Base-by-base conservation (phyloP, 768 basidiomycete species). In the Pleurotus ostreatus region DNA sequence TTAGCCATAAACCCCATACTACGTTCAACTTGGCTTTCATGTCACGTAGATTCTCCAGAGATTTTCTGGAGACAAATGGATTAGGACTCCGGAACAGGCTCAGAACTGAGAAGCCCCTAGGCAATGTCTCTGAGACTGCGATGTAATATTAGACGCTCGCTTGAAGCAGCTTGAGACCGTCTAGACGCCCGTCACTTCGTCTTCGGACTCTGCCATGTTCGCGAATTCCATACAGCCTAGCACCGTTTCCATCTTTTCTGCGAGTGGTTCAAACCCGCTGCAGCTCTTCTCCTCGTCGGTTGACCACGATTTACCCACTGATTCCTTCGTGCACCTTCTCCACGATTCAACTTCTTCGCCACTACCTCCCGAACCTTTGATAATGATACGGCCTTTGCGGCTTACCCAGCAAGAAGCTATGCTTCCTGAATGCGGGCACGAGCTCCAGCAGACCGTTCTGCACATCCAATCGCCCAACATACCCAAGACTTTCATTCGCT, bases 391-490 rank as follows among this genome's bases (percentile, higher is more conserved):
- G 5, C 77, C 79, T 15, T 59, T 62, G 12, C 56, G 70, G 34
- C 46, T 53, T 41, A 57, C 52, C 37, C 22, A 18, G 63, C 7
- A 67, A 71, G 44, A 59, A 57, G 46, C 62, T 61, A 43, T 63
- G 67, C 43, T 12, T 5, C 9, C 20, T 20, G 18, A 13, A 4
- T 34, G 63, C 61, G 64, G 76, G 63, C 65, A 74, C 48, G 51
- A 66, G 30, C 72, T 90, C 4, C 71, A 76, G 57, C 87, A 90
- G 66, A 85, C 83, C 1, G 88, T 90, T 1, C 76, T 92, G 12
- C 89, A 92, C 59, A 77, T 92, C 47, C 90, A 92, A 63, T 90
- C 88, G 4, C 89, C 90, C 22, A 86, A 85, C 11, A 62, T 90
- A 34, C 78, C 71, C 51, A 84, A 74, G 51, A 88, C 89, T 0